Conservation (phyloP, 352 stramenopile genomes). For the Thalassiosira allenii region DNA sequence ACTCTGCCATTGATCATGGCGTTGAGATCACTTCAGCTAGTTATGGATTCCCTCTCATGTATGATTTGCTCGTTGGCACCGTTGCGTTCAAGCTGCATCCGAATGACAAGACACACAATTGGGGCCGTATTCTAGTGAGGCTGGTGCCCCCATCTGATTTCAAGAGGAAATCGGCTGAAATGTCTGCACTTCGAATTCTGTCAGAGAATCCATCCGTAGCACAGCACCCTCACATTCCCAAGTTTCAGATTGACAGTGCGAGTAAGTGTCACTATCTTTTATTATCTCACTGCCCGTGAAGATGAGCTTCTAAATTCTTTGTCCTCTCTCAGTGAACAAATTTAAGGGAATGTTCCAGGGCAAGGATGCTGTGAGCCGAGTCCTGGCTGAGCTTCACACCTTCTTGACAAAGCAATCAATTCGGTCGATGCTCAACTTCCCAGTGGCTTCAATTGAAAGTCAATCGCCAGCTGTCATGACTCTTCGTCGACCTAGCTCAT, state of each 20-base stretch:
- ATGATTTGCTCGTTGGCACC: slow-evolving; percentile 89
- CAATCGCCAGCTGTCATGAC: slow-evolving; percentile 81
- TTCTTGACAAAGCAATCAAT: slow-evolving; percentile 85
- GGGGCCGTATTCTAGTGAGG: slow-evolving; percentile 85
- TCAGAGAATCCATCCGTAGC: slow-evolving; percentile 84
- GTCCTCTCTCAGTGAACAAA: slow-evolving; percentile 88
- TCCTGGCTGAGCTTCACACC: slow-evolving; percentile 82
- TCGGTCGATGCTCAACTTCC: slow-evolving; percentile 81
- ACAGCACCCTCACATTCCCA: slow-evolving; percentile 86
- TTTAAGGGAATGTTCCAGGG: slow-evolving; percentile 89
- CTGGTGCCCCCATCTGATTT: slow-evolving; percentile 85
- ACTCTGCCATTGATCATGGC: slow-evolving; percentile 78
- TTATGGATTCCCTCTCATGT: slow-evolving; percentile 89
- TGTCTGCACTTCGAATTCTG: slow-evolving; percentile 86
- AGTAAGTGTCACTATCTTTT: too few relatives aligned
- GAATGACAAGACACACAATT: slow-evolving; percentile 88
- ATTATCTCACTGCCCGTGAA: neutral
- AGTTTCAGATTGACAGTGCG: slow-evolving; percentile 82
- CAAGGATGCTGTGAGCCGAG: slow-evolving; percentile 86
- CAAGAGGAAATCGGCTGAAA: slow-evolving; percentile 83
- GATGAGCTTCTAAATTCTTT: slow-evolving; percentile 63
- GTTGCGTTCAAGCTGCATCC: slow-evolving; percentile 88
- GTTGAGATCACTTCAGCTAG: slow-evolving; percentile 83
- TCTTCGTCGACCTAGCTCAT: slow-evolving; percentile 77
- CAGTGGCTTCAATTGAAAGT: slow-evolving; percentile 65